Base-by-base conservation (phyloP, 352 stramenopile species). In the Globisporangium spinosum region DNA sequence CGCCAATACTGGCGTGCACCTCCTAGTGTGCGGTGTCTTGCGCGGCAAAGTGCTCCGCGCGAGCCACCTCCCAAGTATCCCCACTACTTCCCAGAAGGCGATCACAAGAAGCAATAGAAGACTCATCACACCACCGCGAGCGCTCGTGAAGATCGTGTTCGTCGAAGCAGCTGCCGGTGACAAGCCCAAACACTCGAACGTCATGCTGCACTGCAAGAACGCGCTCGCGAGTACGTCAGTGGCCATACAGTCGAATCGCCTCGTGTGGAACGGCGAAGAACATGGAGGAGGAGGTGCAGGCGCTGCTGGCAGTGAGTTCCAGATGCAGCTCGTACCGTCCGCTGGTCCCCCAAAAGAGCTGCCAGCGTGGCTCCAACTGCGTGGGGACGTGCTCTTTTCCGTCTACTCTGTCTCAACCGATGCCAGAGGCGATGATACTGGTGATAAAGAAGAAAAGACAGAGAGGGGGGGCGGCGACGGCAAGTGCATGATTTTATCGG, bases 131-230 rank as follows among this genome's bases (percentile, higher is more conserved):
- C 2, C 58, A 54, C 32, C 80, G 1, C 74, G 65, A 35, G 72
- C 79, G 0, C 88, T 87, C 43, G 80, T 89, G 4, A 72, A 77
- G 13, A 61, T 89, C 2, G 76, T 83, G 4, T 91, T 91, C 40
- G 77, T 84, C 1, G 78, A 90, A 40, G 78, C 73, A 58, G 70
- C 12, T 57, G 70, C 32, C 60, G 35, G 67, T 51, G 7, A 51
- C 20, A 51, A 17, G 27, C 2, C n/a, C 71, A 69, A 62, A 22
- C 10, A 34, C 27, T 45, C 20, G 10, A 77, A 60, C 35, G 62
- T 87, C 20, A 91, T 91, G 78, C 69, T 93, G 53, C 73, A 82
- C n/a, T 90, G 83, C 67, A 93, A 91, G 38, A 70, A 82, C 29
- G 73, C 65, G 5, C 69, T 93, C 5, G 65, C 68, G 10, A 82